Evolutionary conservation across 176 grass and related monocot species (phyloP).

Genomic region (Carex scoparia): DNA sequence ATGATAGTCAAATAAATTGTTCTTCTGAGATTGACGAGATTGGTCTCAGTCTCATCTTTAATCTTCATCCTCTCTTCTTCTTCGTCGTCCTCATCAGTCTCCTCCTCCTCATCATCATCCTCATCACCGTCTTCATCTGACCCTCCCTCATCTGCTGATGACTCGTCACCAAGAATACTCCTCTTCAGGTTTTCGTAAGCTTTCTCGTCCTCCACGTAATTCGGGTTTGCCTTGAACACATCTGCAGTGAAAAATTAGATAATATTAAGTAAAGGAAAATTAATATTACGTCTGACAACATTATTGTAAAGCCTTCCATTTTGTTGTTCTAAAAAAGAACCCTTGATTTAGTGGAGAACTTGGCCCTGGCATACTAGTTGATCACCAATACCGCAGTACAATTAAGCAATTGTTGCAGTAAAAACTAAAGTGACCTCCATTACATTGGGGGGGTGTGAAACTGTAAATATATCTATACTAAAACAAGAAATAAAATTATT

Average conservation of each 20-base stretch:
- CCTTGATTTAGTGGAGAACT: not conserved
- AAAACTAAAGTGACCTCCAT: not conserved
- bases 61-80: constrained; percentile 89
- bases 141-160: constrained; percentile 73
- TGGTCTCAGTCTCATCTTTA: constrained; percentile 85
- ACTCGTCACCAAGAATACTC: constrained; percentile 69
- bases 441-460: not conserved
- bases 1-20: constrained; percentile 98
- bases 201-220: constrained; percentile 87
- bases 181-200: constrained; percentile 80
- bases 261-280: not conserved
- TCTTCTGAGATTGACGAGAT: constrained; percentile 85
- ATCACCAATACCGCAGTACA: constrained; percentile 4
- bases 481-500: constrained; percentile 13
- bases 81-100: constrained; percentile 54
- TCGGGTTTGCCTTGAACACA: constrained; percentile 77
- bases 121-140: constrained; percentile 56
- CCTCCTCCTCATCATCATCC: constrained; percentile 66
- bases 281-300: not conserved
- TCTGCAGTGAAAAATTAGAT: constrained; percentile 43
- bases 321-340: not conserved
- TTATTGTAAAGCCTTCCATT: not conserved
- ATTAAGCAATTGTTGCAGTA: not conserved
- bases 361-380: not conserved
- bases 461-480: not conserved